phyloP scores from a whole-genome alignment of 371 early-diverging fungal genomes.

The Mucor racemosus region DNA sequence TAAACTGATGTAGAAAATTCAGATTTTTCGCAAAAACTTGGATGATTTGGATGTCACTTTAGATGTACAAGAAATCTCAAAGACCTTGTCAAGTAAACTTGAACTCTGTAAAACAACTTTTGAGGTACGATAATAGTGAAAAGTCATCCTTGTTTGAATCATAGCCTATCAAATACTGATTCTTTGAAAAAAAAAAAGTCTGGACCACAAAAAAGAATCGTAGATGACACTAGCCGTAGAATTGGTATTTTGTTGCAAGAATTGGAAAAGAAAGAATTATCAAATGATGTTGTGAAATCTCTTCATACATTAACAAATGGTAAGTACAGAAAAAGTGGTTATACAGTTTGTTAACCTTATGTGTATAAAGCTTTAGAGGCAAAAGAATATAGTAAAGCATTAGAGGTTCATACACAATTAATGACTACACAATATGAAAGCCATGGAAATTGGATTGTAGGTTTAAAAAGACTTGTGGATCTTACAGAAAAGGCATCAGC shows the following conservation, averaged over 20 bases:
- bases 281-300: constrained; percentile 46
- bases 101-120: constrained; percentile 16
- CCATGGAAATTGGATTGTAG: constrained; percentile 70
- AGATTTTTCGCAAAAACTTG: constrained; percentile 19
- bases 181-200: constrained; percentile 8
- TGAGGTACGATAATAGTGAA: constrained; percentile 1
- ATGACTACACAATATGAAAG: constrained; percentile 68
- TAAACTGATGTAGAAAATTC: constrained; percentile 14
- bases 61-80: constrained; percentile 5
- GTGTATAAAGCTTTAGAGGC: constrained; percentile 20
- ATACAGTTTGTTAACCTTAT: background rate
- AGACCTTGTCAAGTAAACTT: constrained; percentile 16
- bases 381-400: constrained; percentile 46
- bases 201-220: constrained; percentile 61
- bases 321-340: constrained; percentile 15
- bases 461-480: constrained; percentile 68
- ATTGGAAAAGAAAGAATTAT: constrained; percentile 54
- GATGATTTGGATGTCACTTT: constrained; percentile 16
- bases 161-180: background rate
- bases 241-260: constrained; percentile 56
- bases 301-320: constrained; percentile 51
- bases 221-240: constrained; percentile 66
- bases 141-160: background rate
- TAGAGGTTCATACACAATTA: constrained; percentile 61
- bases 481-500: constrained; percentile 33